Percentiles rank a stretch among this genome's conserved stretches.
Evolutionary conservation across 2,329 filamentous ascomycete genomes (phyloP).

Genomic region (Aspergillus luchuensis): DNA sequence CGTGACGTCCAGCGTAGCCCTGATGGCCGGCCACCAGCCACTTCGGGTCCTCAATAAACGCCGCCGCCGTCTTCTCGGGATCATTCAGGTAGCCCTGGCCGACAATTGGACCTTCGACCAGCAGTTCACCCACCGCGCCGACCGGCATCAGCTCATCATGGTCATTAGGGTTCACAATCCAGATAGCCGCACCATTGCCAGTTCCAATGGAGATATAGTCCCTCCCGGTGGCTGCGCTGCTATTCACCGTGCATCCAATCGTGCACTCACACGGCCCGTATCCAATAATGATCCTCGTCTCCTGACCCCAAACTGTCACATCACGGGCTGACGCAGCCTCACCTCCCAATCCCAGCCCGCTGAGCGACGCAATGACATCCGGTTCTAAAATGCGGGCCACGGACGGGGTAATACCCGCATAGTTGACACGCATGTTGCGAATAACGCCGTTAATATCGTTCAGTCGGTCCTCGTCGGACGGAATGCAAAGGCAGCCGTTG

Average conservation of each 20-base stretch:
- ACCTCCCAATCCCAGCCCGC: conserved; percentile 47
- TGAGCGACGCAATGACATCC: conserved; percentile 45
- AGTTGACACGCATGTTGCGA: conserved; percentile 54
- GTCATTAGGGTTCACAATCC: conserved; percentile 45
- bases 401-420: conserved; percentile 62
- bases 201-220: conserved; percentile 44
- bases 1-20: conserved; percentile 27
- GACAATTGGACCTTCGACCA: conserved; percentile 52
- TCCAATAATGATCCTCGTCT: conserved; percentile 49
- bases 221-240: conserved; percentile 35
- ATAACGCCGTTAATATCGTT: conserved; percentile 55
- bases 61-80: conserved; percentile 36
- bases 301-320: conserved; percentile 44
- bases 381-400: conserved; percentile 54
- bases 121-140: conserved; percentile 51
- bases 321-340: conserved; percentile 47
- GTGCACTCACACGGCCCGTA: conserved; percentile 49
- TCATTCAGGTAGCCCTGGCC: conserved; percentile 51
- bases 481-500: conserved; percentile 63
- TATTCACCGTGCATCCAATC: conserved; percentile 44
- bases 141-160: conserved; percentile 43
- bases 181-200: conserved; percentile 39
- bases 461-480: conserved; percentile 52
- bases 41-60: conserved; percentile 41
- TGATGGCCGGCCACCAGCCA: conserved; percentile 39